Evolutionary conservation across 2,329 filamentous ascomycete species (phyloP).

Genomic region (Aspergillus ibericus): DNA sequence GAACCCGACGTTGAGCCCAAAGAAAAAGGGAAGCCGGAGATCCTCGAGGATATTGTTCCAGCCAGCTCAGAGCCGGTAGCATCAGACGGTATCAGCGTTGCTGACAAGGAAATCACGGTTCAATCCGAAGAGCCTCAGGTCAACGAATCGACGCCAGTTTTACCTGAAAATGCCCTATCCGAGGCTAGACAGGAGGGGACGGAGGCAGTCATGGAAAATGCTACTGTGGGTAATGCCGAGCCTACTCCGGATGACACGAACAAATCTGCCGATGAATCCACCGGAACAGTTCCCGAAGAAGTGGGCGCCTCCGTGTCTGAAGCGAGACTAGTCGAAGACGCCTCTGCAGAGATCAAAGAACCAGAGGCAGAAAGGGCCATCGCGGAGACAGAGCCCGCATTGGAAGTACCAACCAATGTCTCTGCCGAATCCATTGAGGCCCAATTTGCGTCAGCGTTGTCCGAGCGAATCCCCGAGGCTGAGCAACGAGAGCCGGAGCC

Average conservation of each 20-base stretch:
- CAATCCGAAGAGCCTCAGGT: not conserved
- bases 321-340: not conserved
- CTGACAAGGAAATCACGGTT: not conserved
- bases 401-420: not conserved
- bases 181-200: not conserved
- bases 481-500: not conserved
- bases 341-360: not conserved
- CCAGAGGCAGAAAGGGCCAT: not conserved
- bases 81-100: not conserved
- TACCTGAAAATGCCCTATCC: not conserved
- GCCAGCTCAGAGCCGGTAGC: not conserved
- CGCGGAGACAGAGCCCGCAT: not conserved
- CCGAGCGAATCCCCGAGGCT: not conserved
- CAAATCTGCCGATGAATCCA: conserved; percentile 1
- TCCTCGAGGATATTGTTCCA: not conserved
- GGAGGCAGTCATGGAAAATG: not conserved
- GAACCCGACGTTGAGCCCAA: not conserved
- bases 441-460: not conserved
- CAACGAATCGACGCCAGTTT: not conserved
- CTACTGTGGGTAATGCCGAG: not conserved
- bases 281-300: conserved; percentile 10
- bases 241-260: conserved; percentile 6
- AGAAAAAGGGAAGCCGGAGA: not conserved
- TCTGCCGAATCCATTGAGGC: not conserved
- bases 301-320: not conserved